These are phyloP conservation scores for Corylus americana DNA, from an alignment of 306 rosid genomes.

Conservation along the genomic window DNA sequence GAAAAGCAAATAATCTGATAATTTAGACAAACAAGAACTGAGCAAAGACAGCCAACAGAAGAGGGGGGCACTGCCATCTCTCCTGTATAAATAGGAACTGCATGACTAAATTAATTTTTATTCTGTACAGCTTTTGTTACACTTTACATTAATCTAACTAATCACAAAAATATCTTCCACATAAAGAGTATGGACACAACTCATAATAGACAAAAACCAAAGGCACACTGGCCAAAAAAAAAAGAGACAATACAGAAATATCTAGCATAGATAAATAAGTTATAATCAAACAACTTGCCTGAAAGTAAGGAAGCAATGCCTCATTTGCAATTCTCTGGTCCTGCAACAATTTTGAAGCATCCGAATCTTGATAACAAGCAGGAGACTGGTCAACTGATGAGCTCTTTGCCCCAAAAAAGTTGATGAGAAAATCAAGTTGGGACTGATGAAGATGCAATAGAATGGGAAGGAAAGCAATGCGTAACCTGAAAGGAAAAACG, in stretches of 20 bases:
- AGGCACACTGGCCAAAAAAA: constrained; percentile 6
- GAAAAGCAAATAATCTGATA: constrained; percentile 9
- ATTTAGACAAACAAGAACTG: neutral
- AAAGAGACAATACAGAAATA: neutral
- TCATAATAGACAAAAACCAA: neutral
- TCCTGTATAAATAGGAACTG: neutral
- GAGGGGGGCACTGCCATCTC: neutral
- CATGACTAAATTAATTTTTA: neutral
- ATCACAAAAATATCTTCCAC: neutral
- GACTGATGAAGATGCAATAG: constrained; percentile 77
- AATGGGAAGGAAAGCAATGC: constrained; percentile 64
- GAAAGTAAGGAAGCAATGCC: constrained; percentile 96
- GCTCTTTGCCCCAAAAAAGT: constrained; percentile 69
- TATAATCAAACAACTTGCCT: constrained; percentile 56
- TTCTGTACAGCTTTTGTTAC: neutral
- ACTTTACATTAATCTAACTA: neutral
- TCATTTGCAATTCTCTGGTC: constrained; percentile 57
- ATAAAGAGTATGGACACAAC: neutral
- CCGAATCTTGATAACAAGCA: constrained; percentile 50
- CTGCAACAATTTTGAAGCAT: constrained; percentile 52
- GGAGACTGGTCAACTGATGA: constrained; percentile 52
- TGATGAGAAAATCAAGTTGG: constrained; percentile 84
- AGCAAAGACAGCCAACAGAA: neutral
- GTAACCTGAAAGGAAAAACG: constrained; percentile 56
- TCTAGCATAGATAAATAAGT: constrained; percentile 5